Conservation (phyloP, 768 basidiomycete genomes). For the Fistulinella prunicolor region DNA sequence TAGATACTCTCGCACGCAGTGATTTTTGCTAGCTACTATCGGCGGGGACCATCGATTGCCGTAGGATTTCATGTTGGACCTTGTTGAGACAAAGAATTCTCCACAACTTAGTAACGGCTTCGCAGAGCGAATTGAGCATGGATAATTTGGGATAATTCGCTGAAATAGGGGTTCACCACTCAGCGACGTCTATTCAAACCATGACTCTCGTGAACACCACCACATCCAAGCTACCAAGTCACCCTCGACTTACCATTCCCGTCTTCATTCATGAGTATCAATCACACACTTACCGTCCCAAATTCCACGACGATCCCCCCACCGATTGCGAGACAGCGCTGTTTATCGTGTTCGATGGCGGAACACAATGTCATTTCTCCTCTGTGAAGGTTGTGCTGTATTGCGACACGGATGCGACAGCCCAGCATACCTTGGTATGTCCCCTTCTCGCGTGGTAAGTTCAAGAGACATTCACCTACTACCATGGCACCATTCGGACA, state of each 20-base stretch:
- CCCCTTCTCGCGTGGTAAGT: background rate
- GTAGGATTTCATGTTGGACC: no score
- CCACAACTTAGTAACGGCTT: no score
- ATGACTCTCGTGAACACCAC: no score
- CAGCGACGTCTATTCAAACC: no score
- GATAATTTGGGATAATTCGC: no score
- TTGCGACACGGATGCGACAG: rapidly evolving
- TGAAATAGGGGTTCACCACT: no score
- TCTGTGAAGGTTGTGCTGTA: slow-evolving; percentile 2
- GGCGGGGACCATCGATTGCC: no score
- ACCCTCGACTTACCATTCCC: background rate
- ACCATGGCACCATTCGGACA: background rate
- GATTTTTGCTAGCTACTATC: no score
- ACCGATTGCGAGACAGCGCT: background rate
- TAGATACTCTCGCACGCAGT: no score
- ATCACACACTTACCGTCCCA: background rate
- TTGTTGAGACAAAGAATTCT: no score
- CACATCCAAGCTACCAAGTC: background rate
- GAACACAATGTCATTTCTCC: background rate
- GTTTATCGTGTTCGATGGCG: slow-evolving; percentile 4
- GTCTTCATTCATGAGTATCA: background rate
- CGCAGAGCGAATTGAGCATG: no score
- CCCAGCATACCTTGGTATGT: background rate
- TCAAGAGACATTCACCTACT: background rate
- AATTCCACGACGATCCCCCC: background rate